Percentiles rank a stretch among this genome's conserved stretches.
Conservation (phyloP, 2,329 filamentous ascomycete species). For the Fusarium nematophilum region DNA sequence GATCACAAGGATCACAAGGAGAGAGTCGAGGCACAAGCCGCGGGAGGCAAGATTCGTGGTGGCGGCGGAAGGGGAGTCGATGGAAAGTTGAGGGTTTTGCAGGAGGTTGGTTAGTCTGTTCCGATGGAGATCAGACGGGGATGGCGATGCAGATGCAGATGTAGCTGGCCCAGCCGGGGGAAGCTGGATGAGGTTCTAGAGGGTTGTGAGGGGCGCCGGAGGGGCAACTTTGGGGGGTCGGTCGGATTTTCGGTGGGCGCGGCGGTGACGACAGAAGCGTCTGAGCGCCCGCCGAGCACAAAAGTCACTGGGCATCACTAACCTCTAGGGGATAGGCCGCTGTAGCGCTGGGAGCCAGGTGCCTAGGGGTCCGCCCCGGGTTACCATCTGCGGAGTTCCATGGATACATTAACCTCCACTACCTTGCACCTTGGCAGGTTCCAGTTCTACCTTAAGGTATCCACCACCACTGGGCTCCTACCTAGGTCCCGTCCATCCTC, state of each 20-base stretch:
- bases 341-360: neutral
- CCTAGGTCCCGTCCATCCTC: too few relatives aligned
- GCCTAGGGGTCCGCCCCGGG: neutral
- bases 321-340: slow-evolving; percentile 7
- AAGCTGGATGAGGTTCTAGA: slow-evolving; percentile 17
- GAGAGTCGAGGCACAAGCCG: neutral
- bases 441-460: too few relatives aligned
- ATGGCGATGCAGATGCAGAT: slow-evolving; percentile 20
- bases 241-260: slow-evolving; percentile 26
- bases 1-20: slow-evolving; percentile 1
- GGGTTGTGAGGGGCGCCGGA: slow-evolving; percentile 28
- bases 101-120: slow-evolving; percentile 25
- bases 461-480: too few relatives aligned
- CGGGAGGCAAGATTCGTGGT: neutral
- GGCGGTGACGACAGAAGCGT: slow-evolving; percentile 40
- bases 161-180: slow-evolving; percentile 8
- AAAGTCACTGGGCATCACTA: slow-evolving; percentile 10
- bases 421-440: too few relatives aligned
- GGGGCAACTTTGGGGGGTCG: slow-evolving; percentile 30
- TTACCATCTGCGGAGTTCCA: too few relatives aligned
- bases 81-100: slow-evolving; percentile 9
- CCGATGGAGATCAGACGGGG: slow-evolving; percentile 26
- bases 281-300: slow-evolving; percentile 20
- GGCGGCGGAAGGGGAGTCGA: neutral
- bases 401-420: too few relatives aligned